phyloP scores from a whole-genome alignment of 2,329 filamentous ascomycete species.

The Aspergillus viridinutans region DNA sequence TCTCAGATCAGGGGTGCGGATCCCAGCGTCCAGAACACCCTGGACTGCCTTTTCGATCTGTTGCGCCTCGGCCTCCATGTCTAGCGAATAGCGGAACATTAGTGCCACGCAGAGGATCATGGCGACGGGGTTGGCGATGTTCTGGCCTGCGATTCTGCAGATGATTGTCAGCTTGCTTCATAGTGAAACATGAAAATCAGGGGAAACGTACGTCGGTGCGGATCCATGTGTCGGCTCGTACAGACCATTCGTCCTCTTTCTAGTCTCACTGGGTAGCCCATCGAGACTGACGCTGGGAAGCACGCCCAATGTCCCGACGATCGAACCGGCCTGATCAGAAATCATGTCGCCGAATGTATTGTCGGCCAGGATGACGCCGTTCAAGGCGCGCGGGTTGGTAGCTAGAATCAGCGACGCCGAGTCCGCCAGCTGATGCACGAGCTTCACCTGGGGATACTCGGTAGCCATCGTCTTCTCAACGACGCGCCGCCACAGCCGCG shows the following conservation, averaged over 20 bases:
- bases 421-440: conserved; percentile 85
- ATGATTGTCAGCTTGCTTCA: not conserved
- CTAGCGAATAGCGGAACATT: conserved; percentile 88
- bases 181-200: not conserved
- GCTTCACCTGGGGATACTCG: conserved; percentile 78
- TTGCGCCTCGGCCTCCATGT: conserved; percentile 68
- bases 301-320: conserved; percentile 79
- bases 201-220: conserved; percentile 30
- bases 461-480: conserved; percentile 73
- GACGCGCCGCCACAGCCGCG: conserved; percentile 77
- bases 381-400: conserved; percentile 77
- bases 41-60: conserved; percentile 76
- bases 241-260: conserved; percentile 76
- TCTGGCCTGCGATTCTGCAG: conserved; percentile 74
- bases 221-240: conserved; percentile 86
- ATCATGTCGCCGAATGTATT: conserved; percentile 94
- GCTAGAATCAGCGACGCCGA: conserved; percentile 88
- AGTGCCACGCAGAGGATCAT: conserved; percentile 86
- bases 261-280: conserved; percentile 69
- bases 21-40: conserved; percentile 67
- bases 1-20: conserved; percentile 76
- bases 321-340: conserved; percentile 84
- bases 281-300: conserved; percentile 80
- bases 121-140: conserved; percentile 82
- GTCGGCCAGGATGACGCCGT: conserved; percentile 82